A percentile compares a stretch with the other conserved stretches of the same genome.
phyloP scores from a whole-genome alignment of 177 flowering plant species.

The Vitis hybrid region DNA sequence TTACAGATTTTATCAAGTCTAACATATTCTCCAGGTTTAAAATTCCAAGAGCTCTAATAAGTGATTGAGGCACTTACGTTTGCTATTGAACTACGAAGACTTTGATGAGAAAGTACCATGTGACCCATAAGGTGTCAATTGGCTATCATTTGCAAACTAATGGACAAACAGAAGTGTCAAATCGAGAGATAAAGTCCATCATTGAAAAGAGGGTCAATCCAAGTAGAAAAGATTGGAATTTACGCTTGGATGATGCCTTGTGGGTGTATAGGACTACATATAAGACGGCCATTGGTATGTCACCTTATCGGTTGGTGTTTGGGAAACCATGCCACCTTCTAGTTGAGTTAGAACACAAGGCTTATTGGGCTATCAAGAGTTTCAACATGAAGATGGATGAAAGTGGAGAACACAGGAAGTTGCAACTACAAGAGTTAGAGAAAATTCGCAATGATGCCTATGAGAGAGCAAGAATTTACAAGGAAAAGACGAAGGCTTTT shows the following conservation, averaged over 20 bases:
- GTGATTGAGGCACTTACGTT: conserved; percentile 5
- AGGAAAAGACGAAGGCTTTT: too few relatives aligned
- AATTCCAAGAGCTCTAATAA: conserved; percentile 1
- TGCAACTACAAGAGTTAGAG: too few relatives aligned
- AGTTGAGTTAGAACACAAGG: too few relatives aligned
- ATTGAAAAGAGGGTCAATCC: background rate
- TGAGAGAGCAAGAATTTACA: too few relatives aligned
- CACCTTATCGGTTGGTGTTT: background rate
- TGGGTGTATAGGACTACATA: background rate
- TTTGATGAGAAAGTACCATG: conserved; percentile 1
- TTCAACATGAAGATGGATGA: too few relatives aligned
- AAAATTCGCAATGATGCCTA: too few relatives aligned
- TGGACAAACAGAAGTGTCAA: background rate
- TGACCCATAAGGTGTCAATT: conserved; percentile 2
- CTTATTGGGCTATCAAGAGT: too few relatives aligned
- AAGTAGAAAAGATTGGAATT: conserved; percentile 6
- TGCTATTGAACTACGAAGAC: background rate
- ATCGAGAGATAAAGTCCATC: conserved; percentile 1
- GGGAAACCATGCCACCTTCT: too few relatives aligned
- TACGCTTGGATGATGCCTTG: conserved; percentile 4
- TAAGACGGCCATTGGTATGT: background rate
- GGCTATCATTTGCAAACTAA: background rate
- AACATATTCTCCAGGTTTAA: conserved; percentile 3
- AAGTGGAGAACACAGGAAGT: too few relatives aligned
- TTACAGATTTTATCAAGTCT: conserved; percentile 2